Percentiles rank a stretch among this genome's conserved stretches.
These are phyloP conservation scores for Blastobotrys attinorum DNA, from an alignment of 805 yeast species.

Conservation along the genomic window DNA sequence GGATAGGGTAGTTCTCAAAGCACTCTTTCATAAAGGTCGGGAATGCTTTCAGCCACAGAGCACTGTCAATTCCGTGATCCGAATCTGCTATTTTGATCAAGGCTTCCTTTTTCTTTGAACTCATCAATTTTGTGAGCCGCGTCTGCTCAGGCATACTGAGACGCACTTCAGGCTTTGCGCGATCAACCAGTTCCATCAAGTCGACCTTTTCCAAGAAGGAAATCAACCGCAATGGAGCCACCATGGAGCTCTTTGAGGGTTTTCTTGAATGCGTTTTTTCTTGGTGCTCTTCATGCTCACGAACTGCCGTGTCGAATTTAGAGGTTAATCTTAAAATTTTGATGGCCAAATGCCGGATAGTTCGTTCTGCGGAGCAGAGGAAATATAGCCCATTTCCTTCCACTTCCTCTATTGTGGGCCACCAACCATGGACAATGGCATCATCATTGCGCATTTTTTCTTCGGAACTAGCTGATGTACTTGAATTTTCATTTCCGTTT, in stretches of 20 bases:
- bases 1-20: slow-evolving; percentile 79
- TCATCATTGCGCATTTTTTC: slow-evolving; percentile 7
- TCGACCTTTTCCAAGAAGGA: slow-evolving; percentile 69
- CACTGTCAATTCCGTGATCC: slow-evolving; percentile 90
- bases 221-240: slow-evolving; percentile 34
- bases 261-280: slow-evolving; percentile 14
- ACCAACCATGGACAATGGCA: slow-evolving; percentile 44
- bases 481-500: slow-evolving; percentile 3
- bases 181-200: slow-evolving; percentile 52
- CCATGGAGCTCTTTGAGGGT: slow-evolving; percentile 11
- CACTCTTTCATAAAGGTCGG: slow-evolving; percentile 67
- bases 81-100: slow-evolving; percentile 78
- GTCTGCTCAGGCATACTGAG: slow-evolving; percentile 65
- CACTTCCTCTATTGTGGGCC: slow-evolving; percentile 84
- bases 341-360: slow-evolving; percentile 66
- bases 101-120: slow-evolving; percentile 51
- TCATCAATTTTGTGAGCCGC: slow-evolving; percentile 57
- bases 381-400: slow-evolving; percentile 95
- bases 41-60: slow-evolving; percentile 88
- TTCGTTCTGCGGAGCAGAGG: slow-evolving; percentile 77
- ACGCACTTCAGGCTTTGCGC: slow-evolving; percentile 38
- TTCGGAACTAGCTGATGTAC: slow-evolving; percentile 15
- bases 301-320: slow-evolving; percentile 80
- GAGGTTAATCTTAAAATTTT: slow-evolving; percentile 68
- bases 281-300: slow-evolving; percentile 26